Evolutionary conservation across 176 grass and related monocot species (phyloP).

Genomic region (Oryza punctata): DNA sequence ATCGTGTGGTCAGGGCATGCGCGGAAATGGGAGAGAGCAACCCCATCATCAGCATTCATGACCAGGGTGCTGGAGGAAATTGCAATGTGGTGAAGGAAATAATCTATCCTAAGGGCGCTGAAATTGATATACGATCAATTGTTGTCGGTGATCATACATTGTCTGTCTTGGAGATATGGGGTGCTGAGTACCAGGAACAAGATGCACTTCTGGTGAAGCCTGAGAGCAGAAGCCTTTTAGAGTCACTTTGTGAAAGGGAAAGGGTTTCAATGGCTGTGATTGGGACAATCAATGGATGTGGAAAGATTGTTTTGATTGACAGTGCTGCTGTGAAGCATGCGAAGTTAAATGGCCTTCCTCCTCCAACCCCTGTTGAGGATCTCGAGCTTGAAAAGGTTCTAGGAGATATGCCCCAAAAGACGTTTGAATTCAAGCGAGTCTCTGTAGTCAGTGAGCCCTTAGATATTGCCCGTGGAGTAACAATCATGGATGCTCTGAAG

Average conservation of each 20-base stretch:
- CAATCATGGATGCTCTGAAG: slow-evolving; percentile 77
- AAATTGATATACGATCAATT: slow-evolving; percentile 87
- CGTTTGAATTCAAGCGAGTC: slow-evolving; percentile 66
- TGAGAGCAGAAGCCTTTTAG: slow-evolving; percentile 49
- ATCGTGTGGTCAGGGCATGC: slow-evolving; percentile 85
- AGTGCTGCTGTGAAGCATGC: slow-evolving; percentile 61
- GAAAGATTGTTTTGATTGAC: slow-evolving; percentile 88
- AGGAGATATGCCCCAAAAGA: slow-evolving; percentile 95
- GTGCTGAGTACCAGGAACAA: slow-evolving; percentile 88
- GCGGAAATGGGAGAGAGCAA: slow-evolving; percentile 84
- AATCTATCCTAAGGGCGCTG: slow-evolving; percentile 84
- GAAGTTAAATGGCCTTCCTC: slow-evolving; percentile 49
- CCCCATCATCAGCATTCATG: slow-evolving; percentile 95
- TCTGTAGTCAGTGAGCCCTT: slow-evolving; percentile 54
- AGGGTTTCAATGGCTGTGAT: slow-evolving; percentile 80
- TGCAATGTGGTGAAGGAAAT: slow-evolving; percentile 98
- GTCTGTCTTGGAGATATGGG: slow-evolving; percentile 87
- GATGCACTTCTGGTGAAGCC: slow-evolving; percentile 77
- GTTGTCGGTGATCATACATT: slow-evolving; percentile 89
- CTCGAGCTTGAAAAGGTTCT: slow-evolving; percentile 91
- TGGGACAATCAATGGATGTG: slow-evolving; percentile 78
- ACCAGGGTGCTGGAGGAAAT: slow-evolving; percentile 95
- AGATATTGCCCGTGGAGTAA: slow-evolving; percentile 69
- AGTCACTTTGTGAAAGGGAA: slow-evolving; percentile 67
- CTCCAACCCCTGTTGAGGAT: slow-evolving; percentile 65